phyloP scores from a whole-genome alignment of 495 filamentous ascomycete genomes.

The Immersiella caudata region DNA sequence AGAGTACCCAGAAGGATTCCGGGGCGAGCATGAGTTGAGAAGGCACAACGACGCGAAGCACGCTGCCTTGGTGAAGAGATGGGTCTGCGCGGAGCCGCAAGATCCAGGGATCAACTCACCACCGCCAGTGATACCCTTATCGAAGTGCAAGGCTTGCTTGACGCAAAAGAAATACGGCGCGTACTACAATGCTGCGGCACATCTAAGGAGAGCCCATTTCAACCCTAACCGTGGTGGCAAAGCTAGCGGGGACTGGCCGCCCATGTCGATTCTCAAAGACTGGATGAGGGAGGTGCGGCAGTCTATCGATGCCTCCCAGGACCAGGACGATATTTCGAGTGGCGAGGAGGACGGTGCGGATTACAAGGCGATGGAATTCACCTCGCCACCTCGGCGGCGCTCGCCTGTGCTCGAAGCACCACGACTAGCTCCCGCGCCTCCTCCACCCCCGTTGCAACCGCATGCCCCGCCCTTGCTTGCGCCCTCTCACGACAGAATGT shows the following conservation, averaged over 20 bases:
- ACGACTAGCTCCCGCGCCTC: constrained; percentile 50
- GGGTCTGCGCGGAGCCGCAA: constrained; percentile 65
- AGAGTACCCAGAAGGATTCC: constrained; percentile 84
- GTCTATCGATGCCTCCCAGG: constrained; percentile 47
- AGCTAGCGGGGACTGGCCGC: constrained; percentile 80
- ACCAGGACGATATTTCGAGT: constrained; percentile 50
- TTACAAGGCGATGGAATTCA: constrained; percentile 45
- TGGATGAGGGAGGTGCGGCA: constrained; percentile 80
- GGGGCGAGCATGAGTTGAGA: constrained; percentile 90
- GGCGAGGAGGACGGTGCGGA: constrained; percentile 50
- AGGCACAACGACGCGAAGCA: constrained; percentile 86
- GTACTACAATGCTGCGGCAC: constrained; percentile 97
- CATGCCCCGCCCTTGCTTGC: constrained; percentile 33
- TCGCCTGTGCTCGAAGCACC: constrained; percentile 45
- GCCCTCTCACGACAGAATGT: constrained; percentile 31
- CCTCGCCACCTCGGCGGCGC: constrained; percentile 41
- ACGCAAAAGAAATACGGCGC: constrained; percentile 82
- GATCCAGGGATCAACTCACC: constrained; percentile 43
- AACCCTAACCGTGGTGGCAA: constrained; percentile 76
- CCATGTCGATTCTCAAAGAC: constrained; percentile 80
- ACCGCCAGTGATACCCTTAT: constrained; percentile 67
- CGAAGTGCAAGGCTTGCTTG: constrained; percentile 86
- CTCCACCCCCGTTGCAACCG: constrained; percentile 54
- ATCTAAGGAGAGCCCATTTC: constrained; percentile 90
- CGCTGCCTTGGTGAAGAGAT: constrained; percentile 71